Evolutionary conservation across 169 alveolate species (phyloP).

Genomic region (Eimeria praecox): DNA sequence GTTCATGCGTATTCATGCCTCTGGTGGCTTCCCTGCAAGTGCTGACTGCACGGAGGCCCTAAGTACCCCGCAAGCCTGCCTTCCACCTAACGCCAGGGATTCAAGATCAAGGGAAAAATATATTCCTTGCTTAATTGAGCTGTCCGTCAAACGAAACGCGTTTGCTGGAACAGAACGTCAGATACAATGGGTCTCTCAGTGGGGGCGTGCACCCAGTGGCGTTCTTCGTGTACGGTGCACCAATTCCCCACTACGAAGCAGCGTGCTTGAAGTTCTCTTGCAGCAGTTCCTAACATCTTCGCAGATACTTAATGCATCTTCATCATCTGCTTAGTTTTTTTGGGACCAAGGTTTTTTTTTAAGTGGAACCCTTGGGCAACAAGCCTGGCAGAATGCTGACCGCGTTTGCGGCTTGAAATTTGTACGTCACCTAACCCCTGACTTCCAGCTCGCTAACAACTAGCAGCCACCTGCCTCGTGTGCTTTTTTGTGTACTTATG

Average conservation of each 20-base stretch:
- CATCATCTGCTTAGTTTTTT: neutral
- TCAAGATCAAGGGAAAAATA: neutral
- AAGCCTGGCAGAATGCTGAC: neutral
- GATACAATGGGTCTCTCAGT: neutral
- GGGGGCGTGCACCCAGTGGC: constrained; percentile 62
- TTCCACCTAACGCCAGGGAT: neutral
- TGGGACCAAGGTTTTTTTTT: neutral
- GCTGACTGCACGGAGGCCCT: neutral
- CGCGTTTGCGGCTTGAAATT: neutral
- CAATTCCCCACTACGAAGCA: constrained; percentile 30
- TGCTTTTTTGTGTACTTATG: neutral
- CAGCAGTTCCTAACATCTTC: constrained; percentile 41
- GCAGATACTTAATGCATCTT: constrained; percentile 24
- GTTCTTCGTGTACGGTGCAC: constrained; percentile 50
- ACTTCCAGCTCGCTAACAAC: neutral
- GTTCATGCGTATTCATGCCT: constrained; percentile 43
- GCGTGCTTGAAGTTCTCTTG: constrained; percentile 45
- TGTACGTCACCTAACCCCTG: neutral
- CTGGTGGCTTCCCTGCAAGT: constrained; percentile 58
- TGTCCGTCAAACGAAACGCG: constrained; percentile 41
- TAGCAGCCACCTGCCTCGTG: neutral
- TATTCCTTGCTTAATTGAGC: constrained; percentile 46
- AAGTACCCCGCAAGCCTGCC: neutral
- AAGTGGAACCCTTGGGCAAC: neutral
- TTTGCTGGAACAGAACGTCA: constrained; percentile 33